Evolutionary conservation across 208 protist species (phyloP), one percentile per base, ranked within the genome.

Genomic region (Trypanosomatidae sp.): DNA sequence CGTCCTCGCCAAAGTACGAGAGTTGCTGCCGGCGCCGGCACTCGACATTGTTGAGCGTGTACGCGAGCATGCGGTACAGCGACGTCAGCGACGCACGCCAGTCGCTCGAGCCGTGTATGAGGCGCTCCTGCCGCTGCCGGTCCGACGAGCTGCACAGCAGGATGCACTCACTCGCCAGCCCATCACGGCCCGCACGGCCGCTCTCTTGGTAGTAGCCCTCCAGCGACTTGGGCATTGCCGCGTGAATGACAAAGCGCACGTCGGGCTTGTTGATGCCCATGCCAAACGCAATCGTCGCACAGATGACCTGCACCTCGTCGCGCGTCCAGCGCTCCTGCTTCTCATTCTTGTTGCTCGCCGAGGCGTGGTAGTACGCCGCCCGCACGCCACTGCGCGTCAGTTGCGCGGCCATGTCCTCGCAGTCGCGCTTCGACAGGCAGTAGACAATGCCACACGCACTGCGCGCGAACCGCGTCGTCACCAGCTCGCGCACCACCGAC

Each of bases 241-340:
- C 79, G 73, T 99, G 97, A 39, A 99, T 86, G 25, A 99, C 96
- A 58, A 93, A 98, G 35, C 97, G 85, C 4, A 99, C 96, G 54
- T 99, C 91, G 4, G 92, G 83, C 45, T 98, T 98, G 65, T 99
- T 96, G 54, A 99, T 98, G 44, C 94, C 97, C 96, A 98, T 98
- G 20, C 96, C 97, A 60, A 99, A 98, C 16, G 97, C 97, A 38
- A 98, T 95, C 13, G 97, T 99, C 22, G 96, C 96, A 39, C 84
- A 92, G 21, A 99, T 90, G n/a, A 99, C 84, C 18, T 91, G 67
- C 22, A 97, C 41, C 33, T 88, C 62, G 48, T 95, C 94, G 0
- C 49, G 64, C 28, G 67, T 95, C 92, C 93, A 98, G 47, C 48
- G 48, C 59, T 91, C 77, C 61, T 94, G 86, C 40, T 58, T 68